Percentiles rank a stretch among this genome's conserved stretches.
These are phyloP conservation scores for Aristolochia californica DNA, from an alignment of 164 flowering plant genomes.

Conservation along the genomic window DNA sequence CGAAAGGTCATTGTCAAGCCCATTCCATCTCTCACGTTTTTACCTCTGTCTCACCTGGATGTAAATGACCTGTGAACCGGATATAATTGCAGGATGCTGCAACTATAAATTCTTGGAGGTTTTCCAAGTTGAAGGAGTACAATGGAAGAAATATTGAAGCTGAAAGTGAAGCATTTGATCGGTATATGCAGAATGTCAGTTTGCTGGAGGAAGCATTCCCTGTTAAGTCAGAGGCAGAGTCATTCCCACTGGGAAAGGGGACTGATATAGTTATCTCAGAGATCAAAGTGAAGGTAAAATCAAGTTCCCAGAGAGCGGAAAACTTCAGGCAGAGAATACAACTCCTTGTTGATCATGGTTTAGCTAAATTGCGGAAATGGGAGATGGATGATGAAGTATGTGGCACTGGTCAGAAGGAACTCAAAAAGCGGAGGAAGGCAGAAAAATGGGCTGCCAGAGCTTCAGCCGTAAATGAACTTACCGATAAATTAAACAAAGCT, in stretches of 20 bases:
- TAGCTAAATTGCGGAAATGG: slow-evolving; percentile 35
- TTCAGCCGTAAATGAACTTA: slow-evolving; percentile 37
- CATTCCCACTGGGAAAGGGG: slow-evolving; percentile 7
- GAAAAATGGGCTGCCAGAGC: slow-evolving; percentile 25
- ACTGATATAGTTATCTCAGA: slow-evolving; percentile 16
- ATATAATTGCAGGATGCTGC: slow-evolving; percentile 64
- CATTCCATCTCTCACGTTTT: too few species aligned
- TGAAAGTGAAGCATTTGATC: slow-evolving; percentile 87
- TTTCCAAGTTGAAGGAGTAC: slow-evolving; percentile 72
- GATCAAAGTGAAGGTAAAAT: slow-evolving; percentile 41
- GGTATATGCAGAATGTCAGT: slow-evolving; percentile 68
- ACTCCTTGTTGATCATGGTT: slow-evolving; percentile 41
- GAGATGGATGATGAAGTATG: slow-evolving; percentile 19
- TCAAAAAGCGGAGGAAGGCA: slow-evolving; percentile 19
- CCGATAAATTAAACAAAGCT: slow-evolving; percentile 65
- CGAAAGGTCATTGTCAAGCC: slow-evolving; percentile 42
- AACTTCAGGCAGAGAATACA: slow-evolving; percentile 39
- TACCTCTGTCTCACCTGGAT: not conserved
- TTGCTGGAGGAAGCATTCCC: slow-evolving; percentile 68
- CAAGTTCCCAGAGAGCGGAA: slow-evolving; percentile 34
- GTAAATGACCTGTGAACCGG: not conserved
- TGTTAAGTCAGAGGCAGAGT: slow-evolving; percentile 26
- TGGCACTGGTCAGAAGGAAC: slow-evolving; percentile 19
- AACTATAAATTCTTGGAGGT: slow-evolving; percentile 83
- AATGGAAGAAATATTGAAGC: slow-evolving; percentile 54